A percentile compares a stretch with the other conserved stretches of the same genome.
phyloP scores from a whole-genome alignment of 1,139 yeast species.

The Geotrichum histeridarum region DNA sequence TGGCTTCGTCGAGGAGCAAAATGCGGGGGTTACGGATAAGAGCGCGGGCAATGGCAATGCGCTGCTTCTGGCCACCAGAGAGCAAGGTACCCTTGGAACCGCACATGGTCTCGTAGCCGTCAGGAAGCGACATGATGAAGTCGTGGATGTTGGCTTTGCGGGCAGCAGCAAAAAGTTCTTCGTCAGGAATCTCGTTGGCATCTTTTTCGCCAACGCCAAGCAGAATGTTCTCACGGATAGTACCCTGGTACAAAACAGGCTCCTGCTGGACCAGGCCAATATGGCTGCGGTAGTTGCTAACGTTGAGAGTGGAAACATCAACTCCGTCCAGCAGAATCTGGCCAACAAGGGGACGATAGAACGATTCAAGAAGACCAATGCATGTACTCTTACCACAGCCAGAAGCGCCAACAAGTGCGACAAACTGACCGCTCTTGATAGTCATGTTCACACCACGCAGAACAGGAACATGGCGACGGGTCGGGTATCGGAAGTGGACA shows the following conservation, averaged over 20 bases:
- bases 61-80: slow-evolving; percentile 80
- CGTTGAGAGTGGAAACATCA: slow-evolving; percentile 63
- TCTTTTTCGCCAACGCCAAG: slow-evolving; percentile 49
- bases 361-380: slow-evolving; percentile 72
- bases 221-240: slow-evolving; percentile 72
- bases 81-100: slow-evolving; percentile 79
- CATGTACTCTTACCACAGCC: slow-evolving; percentile 94
- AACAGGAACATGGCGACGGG: slow-evolving; percentile 67
- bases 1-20: slow-evolving; percentile 69
- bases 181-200: slow-evolving; percentile 29
- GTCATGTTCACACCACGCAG: slow-evolving; percentile 61
- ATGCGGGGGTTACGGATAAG: slow-evolving; percentile 64
- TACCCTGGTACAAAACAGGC: slow-evolving; percentile 81
- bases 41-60: slow-evolving; percentile 74
- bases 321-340: slow-evolving; percentile 62
- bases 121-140: slow-evolving; percentile 71
- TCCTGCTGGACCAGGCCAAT: slow-evolving; percentile 84
- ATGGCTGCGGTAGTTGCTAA: slow-evolving; percentile 63
- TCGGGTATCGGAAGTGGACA: slow-evolving; percentile 78
- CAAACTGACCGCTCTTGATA: slow-evolving; percentile 75
- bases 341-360: slow-evolving; percentile 72
- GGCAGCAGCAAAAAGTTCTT: slow-evolving; percentile 59
- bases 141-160: slow-evolving; percentile 75
- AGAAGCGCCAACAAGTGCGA: slow-evolving; percentile 91
- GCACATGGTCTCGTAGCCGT: slow-evolving; percentile 73